Evolutionary conservation across 2,329 filamentous ascomycete species (phyloP), one percentile per base, ranked within the genome.

Genomic region (Aspergillus quadrilineatus): DNA sequence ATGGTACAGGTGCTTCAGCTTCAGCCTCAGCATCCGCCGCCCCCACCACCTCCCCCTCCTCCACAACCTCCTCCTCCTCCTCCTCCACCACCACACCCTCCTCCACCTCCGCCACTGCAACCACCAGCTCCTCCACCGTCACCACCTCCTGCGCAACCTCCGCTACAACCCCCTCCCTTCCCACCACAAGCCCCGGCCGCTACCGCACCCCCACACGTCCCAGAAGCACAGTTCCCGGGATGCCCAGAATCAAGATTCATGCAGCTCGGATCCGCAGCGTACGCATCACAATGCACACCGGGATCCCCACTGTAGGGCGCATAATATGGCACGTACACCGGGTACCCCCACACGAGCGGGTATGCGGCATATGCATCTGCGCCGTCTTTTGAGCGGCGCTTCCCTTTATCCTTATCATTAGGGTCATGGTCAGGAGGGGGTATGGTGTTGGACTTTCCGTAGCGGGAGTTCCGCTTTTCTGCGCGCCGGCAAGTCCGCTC

Each of bases 251-350:
- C 65, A 6, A 74, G 60, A 57, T 69, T 75, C 71, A 78, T 77
- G 60, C 77, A 82, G 2, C 68, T 66, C 10, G 80, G 79, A 53
- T 79, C 76, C 14, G 67, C 66, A 3, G 75, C 66, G 60, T 81
- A 82, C 29, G 75, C 69, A 41, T 67, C 72, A 10, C 69, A 68
- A 30, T 69, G 72, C 22, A 79, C 68, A 42, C 70, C 68, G 3
- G 77, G 74, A 53, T 80, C 77, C 34, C 71, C 74, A 60, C 73
- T 74, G 51, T 80, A 82, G 0, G 80, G 79, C 7, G 70, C 73
- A 59, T 80, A 81, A 12, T 71, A 71, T 0, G 79, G 78, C 6
- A 78, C 67, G 29, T 67, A 68, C 12, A 79, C 67, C 0, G 79
- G 78, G 56, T 77, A 79, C 0, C 79, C 77, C 67, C 74, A 82